A percentile compares a stretch with the other conserved stretches of the same genome.
Evolutionary conservation across 2,329 filamentous ascomycete species (phyloP).

Genomic region (Leptographium wingfieldii): DNA sequence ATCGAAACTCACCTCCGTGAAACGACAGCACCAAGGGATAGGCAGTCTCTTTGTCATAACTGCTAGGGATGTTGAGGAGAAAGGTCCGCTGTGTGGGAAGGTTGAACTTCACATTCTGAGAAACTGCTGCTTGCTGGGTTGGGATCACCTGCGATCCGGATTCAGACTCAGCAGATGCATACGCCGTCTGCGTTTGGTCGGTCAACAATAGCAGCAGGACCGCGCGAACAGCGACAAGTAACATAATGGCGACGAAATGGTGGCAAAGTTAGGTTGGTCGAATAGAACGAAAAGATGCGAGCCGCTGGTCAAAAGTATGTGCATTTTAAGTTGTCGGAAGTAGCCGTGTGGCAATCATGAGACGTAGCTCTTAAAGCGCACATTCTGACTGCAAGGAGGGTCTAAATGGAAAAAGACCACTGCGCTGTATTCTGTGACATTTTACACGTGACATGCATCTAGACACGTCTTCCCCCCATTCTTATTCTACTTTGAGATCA

Average conservation of each 20-base stretch:
- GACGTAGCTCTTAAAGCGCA: too few relatives aligned
- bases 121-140: neutral
- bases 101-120: neutral
- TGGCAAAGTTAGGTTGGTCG: neutral
- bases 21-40: conserved; percentile 7
- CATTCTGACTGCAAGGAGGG: too few relatives aligned
- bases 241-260: neutral
- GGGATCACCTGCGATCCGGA: neutral
- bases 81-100: conserved; percentile 4
- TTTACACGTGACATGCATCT: too few relatives aligned
- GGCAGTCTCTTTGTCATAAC: neutral
- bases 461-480: too few relatives aligned
- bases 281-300: neutral
- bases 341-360: too few relatives aligned
- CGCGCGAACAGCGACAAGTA: neutral
- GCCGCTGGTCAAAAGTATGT: too few relatives aligned
- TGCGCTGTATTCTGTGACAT: too few relatives aligned
- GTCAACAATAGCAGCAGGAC: neutral
- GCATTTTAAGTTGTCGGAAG: too few relatives aligned
- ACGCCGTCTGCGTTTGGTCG: neutral
- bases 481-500: too few relatives aligned
- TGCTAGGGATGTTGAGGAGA: conserved; percentile 4
- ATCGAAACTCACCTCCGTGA: conserved; percentile 1
- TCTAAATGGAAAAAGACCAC: too few relatives aligned
- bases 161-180: neutral